Evolutionary conservation across 2,329 filamentous ascomycete species (phyloP).

Genomic region (Colletotrichum lindemuthianum): DNA sequence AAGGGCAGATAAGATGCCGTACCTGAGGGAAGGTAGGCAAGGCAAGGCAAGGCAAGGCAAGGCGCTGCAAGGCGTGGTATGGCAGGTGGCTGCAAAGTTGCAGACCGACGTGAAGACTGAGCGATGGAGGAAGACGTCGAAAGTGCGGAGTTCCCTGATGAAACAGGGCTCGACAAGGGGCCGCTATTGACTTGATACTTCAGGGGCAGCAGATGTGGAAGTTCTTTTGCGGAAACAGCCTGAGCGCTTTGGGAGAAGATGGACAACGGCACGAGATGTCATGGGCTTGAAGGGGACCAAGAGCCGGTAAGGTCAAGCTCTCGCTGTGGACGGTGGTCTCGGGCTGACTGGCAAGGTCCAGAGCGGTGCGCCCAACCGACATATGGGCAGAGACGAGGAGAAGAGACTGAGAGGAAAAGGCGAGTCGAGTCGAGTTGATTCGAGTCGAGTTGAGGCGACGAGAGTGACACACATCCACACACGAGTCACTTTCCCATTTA

Average conservation of each 20-base stretch:
- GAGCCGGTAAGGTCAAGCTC: background rate
- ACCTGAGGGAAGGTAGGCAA: too few relatives aligned
- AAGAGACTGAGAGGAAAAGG: too few relatives aligned
- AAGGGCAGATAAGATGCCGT: too few relatives aligned
- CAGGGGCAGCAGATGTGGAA: conserved; percentile 38
- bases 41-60: too few relatives aligned
- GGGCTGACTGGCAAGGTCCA: background rate
- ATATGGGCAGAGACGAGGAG: too few relatives aligned
- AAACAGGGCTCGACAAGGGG: conserved; percentile 37
- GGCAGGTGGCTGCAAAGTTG: background rate
- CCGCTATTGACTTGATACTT: conserved; percentile 39
- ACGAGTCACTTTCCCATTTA: background rate
- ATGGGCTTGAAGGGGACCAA: background rate
- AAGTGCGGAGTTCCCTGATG: conserved; percentile 36
- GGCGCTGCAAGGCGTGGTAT: too few relatives aligned
- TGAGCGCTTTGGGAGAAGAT: conserved; percentile 29
- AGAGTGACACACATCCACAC: too few relatives aligned
- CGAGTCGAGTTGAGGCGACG: too few relatives aligned
- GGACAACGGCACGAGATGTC: background rate
- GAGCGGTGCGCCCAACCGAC: too few relatives aligned
- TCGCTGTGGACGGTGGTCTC: background rate
- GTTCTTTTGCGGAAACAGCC: conserved; percentile 29
- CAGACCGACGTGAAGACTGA: conserved; percentile 20
- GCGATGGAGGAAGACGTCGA: conserved; percentile 26
- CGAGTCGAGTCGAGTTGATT: background rate